phyloP scores from a whole-genome alignment of 768 basidiomycete genomes.

The Russula lepida region DNA sequence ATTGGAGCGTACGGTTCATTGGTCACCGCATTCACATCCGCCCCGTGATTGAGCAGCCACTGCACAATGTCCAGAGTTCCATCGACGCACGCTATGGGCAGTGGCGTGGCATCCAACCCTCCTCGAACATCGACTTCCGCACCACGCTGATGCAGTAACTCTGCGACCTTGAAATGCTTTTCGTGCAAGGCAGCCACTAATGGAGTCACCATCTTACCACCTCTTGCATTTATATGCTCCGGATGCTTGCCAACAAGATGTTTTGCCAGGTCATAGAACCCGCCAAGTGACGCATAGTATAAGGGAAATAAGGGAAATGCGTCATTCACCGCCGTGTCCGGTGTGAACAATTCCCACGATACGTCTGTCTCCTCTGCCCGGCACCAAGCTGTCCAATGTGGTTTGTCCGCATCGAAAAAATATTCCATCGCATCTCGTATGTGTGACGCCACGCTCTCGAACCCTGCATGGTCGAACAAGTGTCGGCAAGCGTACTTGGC shows the following conservation, averaged over 20 bases:
- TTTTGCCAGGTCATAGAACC: not conserved
- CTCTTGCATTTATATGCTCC: not conserved
- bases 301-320: not conserved
- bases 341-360: not conserved
- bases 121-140: not conserved
- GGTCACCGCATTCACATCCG: not conserved
- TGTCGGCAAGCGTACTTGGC: not conserved
- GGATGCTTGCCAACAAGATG: not conserved
- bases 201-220: not conserved
- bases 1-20: not conserved
- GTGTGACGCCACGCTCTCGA: not conserved
- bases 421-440: not conserved
- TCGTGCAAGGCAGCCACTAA: not conserved
- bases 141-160: not conserved
- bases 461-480: not conserved
- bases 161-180: not conserved
- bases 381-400: not conserved
- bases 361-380: not conserved
- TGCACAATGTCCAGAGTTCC: not conserved
- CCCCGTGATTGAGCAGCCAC: not conserved
- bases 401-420: not conserved
- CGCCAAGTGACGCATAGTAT: conserved; percentile 1
- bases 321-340: accelerated
- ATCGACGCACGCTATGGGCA: accelerated
- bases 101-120: accelerated